Conservation (phyloP, 2,329 filamentous ascomycete genomes). For the Fusarium caatingaense region DNA sequence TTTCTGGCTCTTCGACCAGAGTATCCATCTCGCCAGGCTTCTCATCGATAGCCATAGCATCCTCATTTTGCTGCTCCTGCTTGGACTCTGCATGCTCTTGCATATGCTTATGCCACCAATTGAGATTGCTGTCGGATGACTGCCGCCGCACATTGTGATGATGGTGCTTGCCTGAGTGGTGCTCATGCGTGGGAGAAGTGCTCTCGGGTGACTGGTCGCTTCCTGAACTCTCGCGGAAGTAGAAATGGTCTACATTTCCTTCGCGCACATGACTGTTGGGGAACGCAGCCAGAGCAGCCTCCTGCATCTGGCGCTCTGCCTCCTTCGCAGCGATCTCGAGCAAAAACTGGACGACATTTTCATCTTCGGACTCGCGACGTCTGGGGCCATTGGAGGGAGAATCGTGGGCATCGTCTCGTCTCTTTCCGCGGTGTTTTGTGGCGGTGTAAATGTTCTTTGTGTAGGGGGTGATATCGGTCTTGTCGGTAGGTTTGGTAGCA, state of each 20-base stretch:
- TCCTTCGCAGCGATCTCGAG: slow-evolving; percentile 83
- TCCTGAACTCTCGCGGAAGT: slow-evolving; percentile 72
- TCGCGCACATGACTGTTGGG: slow-evolving; percentile 77
- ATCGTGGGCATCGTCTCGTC: slow-evolving; percentile 38
- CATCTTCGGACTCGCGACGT: slow-evolving; percentile 78
- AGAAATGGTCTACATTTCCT: slow-evolving; percentile 77
- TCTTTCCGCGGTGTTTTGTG: slow-evolving; percentile 53
- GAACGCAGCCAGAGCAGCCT: slow-evolving; percentile 80
- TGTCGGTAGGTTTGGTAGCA: slow-evolving; percentile 72
- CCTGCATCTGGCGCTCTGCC: slow-evolving; percentile 82
- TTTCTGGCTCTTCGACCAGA: slow-evolving; percentile 38
- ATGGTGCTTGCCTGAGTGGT: slow-evolving; percentile 39
- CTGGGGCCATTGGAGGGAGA: slow-evolving; percentile 22
- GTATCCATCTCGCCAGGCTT: slow-evolving; percentile 40
- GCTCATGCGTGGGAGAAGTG: slow-evolving; percentile 49
- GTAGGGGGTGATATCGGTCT: slow-evolving; percentile 77
- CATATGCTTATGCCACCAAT: slow-evolving; percentile 85
- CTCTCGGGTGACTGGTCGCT: slow-evolving; percentile 61
- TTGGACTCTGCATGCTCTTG: slow-evolving; percentile 78
- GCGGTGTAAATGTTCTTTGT: slow-evolving; percentile 70
- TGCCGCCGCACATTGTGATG: slow-evolving; percentile 59
- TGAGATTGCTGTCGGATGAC: slow-evolving; percentile 70
- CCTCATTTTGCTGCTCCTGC: slow-evolving; percentile 55
- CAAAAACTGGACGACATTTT: slow-evolving; percentile 79
- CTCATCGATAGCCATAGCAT: slow-evolving; percentile 47